These are phyloP conservation scores for Ustilago cynodontis DNA, from an alignment of 1,284 basidiomycete genomes.

Conservation along the genomic window DNA sequence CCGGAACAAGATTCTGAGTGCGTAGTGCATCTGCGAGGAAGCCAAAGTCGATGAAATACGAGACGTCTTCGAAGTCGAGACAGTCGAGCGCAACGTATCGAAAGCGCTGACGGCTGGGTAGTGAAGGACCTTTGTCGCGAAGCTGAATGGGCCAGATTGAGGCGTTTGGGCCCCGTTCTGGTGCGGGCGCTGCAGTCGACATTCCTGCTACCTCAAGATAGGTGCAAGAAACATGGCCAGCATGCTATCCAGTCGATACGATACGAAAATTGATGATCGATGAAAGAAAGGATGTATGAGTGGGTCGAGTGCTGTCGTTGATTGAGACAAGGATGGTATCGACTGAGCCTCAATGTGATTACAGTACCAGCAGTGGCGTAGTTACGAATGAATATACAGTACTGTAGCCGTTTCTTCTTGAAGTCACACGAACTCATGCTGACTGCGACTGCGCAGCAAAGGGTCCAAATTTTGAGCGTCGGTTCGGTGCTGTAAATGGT, in stretches of 20 bases:
- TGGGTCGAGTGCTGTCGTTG: neutral
- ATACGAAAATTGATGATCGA: neutral
- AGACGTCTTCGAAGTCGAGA: constrained; percentile 50
- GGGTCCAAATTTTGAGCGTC: neutral
- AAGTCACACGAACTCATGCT: neutral
- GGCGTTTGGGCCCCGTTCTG: constrained; percentile 9
- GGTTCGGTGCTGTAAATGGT: no score
- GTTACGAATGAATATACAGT: neutral
- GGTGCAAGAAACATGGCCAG: neutral
- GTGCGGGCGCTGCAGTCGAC: neutral
- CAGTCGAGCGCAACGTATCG: constrained; percentile 18
- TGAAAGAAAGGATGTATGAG: no score
- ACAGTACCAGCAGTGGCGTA: neutral
- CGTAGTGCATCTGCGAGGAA: constrained; percentile 6
- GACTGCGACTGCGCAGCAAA: neutral
- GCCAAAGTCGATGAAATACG: constrained; percentile 35
- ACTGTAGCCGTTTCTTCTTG: constrained; percentile 3
- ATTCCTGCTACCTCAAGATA: neutral
- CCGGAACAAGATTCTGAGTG: neutral
- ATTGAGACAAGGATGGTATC: neutral
- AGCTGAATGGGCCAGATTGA: constrained; percentile 43
- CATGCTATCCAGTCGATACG: neutral
- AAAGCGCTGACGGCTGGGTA: neutral
- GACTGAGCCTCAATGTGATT: neutral
- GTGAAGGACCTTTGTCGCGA: constrained; percentile 8